Percentiles rank a stretch among this genome's conserved stretches.
Evolutionary conservation across 2,329 filamentous ascomycete genomes (phyloP).

Genomic region (Pyricularia grisea): DNA sequence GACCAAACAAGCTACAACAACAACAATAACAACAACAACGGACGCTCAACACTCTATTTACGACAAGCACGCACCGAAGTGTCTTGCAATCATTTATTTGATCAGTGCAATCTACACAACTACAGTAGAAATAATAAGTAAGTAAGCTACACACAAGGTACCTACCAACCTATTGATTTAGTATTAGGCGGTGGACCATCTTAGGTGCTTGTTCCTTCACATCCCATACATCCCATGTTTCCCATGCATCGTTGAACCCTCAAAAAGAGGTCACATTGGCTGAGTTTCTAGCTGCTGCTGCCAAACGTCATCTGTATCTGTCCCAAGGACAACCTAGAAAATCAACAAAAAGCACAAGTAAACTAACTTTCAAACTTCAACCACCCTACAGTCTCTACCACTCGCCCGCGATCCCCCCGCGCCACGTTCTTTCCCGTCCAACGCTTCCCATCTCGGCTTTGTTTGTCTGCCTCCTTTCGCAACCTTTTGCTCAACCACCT

Average conservation of each 20-base stretch:
- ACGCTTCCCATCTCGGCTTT: not conserved
- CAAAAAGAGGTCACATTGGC: not conserved
- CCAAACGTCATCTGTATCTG: not conserved
- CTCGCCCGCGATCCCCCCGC: constrained; percentile 15
- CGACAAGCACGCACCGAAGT: not conserved
- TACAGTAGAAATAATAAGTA: not conserved
- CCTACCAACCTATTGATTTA: not conserved
- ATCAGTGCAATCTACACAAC: not conserved
- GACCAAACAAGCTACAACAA: not conserved
- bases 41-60: not conserved
- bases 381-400: not conserved
- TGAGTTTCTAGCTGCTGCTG: not conserved
- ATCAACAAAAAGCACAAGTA: not conserved
- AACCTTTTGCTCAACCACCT: not conserved
- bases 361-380: not conserved
- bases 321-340: not conserved
- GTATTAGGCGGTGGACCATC: not conserved
- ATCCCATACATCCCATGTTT: not conserved
- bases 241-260: not conserved
- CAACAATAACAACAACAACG: not conserved
- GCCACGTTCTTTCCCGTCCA: constrained; percentile 10
- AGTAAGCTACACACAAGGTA: not conserved
- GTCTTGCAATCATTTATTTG: not conserved
- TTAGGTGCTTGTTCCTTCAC: not conserved
- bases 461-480: not conserved